phyloP scores from a whole-genome alignment of 208 protist genomes.

The Leishmania tarentolae region DNA sequence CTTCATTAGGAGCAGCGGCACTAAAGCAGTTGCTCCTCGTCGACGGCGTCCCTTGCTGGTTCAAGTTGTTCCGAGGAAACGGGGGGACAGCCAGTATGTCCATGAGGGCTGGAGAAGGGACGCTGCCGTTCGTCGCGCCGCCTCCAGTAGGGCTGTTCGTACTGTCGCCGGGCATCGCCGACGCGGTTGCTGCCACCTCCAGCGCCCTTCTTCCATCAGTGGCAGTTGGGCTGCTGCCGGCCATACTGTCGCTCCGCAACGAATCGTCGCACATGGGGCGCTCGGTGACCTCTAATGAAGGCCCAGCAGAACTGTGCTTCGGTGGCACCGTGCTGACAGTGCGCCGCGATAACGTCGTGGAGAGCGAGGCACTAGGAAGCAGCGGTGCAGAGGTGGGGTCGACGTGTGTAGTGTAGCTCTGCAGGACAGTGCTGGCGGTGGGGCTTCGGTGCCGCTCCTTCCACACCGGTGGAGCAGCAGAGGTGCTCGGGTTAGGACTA shows the following conservation, averaged over 20 bases:
- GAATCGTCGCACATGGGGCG: slow-evolving; percentile 20
- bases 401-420: background rate
- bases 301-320: background rate
- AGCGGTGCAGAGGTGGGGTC: background rate
- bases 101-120: background rate
- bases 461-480: background rate
- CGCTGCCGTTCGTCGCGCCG: slow-evolving; percentile 9
- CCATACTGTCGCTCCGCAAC: background rate
- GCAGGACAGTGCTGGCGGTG: background rate
- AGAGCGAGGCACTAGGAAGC: background rate
- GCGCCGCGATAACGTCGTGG: background rate
- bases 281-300: slow-evolving; percentile 1
- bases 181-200: slow-evolving; percentile 16
- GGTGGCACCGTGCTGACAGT: background rate
- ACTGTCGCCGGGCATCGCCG: slow-evolving; percentile 3
- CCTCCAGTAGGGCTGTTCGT: background rate
- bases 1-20: background rate
- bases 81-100: background rate
- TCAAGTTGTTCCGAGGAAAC: background rate
- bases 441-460: background rate
- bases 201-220: slow-evolving; percentile 17
- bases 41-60: background rate
- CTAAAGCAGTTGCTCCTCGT: background rate
- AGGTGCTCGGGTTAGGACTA: background rate
- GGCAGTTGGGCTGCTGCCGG: slow-evolving; percentile 19